Percentiles rank a stretch among this genome's conserved stretches.
These are phyloP conservation scores for Lactarius akahatsu DNA, from an alignment of 768 basidiomycete species.

Conservation along the genomic window DNA sequence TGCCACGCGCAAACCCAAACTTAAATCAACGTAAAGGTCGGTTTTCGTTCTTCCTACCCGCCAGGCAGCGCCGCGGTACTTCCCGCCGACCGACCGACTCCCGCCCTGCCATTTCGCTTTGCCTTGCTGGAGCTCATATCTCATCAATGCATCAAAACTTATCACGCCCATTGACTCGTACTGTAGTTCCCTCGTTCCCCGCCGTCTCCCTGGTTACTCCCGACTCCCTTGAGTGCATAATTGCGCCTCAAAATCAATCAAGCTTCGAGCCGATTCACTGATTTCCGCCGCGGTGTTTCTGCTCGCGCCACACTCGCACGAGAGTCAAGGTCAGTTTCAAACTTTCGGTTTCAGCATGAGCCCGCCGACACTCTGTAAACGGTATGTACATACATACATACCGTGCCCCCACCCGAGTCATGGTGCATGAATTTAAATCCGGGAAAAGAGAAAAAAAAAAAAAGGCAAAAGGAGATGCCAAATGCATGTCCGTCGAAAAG, in stretches of 20 bases:
- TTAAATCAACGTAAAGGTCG: neutral
- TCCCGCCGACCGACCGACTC: neutral
- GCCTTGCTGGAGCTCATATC: neutral
- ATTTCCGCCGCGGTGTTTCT: neutral
- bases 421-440: neutral
- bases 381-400: neutral
- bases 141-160: neutral
- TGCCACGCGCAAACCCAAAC: conserved; percentile 4
- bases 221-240: neutral
- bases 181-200: neutral
- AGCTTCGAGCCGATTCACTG: neutral
- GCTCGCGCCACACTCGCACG: conserved; percentile 5
- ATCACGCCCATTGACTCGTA: neutral
- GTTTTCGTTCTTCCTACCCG: neutral
- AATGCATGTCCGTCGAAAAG: neutral
- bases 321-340: conserved; percentile 3
- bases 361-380: neutral
- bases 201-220: neutral
- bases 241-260: neutral
- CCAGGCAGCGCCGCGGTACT: neutral
- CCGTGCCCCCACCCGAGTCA: conserved; percentile 1
- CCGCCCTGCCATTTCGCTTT: neutral
- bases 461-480: neutral
- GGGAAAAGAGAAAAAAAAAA: neutral
- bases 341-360: neutral